Evolutionary conservation across 352 stramenopile species (phyloP), one percentile per base, ranked within the genome.

Genomic region (Achlya hypogyna): DNA sequence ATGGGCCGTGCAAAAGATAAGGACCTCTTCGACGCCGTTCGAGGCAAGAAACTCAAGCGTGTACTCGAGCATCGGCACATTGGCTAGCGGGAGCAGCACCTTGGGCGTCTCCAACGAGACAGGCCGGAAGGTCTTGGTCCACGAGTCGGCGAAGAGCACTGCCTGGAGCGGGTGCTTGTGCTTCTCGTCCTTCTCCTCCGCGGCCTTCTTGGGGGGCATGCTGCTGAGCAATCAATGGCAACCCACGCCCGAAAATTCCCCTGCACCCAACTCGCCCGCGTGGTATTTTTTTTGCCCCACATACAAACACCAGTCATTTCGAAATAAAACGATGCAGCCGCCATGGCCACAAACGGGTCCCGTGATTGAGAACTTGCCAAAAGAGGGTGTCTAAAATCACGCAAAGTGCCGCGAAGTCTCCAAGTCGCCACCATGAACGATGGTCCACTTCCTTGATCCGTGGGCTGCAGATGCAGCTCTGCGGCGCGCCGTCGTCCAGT

Each of bases 61-160:
- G 75, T 99, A 99, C 75, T 99, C 93, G 63, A 99, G 79, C 77
- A 99, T 91, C 0, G 95, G 86, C 16, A 98, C 88, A 79, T 99
- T 98, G 53, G 96, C 96, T 31, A 99, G 78, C 16, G 96, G 96
- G 42, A 98, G 90, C 23, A 99, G 73, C 23, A 98, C 85, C 75
- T 98, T 98, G 35, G 94, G 93, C 58, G 76, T 72, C 43, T 82
- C 69, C n/a, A 90, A 72, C 58, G 86, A 93, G 63, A 97, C 89
- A 31, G 91, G 95, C 31, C 93, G 88, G 80, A 98, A 98, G 51
- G 90, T 96, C 70, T 97, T 89, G 6, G 78, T 82, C 76, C 98
- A 98, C 49, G 88, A 95, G 74, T 99, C 95, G 22, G 96, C 95
- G 42, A 99, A 88, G n/a, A 99, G 72, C 4, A 99, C 91, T 16